Evolutionary conservation across 805 yeast genomes (phyloP), one percentile per base, ranked within the genome.

Genomic region (Middelhovenomyces tepae): DNA sequence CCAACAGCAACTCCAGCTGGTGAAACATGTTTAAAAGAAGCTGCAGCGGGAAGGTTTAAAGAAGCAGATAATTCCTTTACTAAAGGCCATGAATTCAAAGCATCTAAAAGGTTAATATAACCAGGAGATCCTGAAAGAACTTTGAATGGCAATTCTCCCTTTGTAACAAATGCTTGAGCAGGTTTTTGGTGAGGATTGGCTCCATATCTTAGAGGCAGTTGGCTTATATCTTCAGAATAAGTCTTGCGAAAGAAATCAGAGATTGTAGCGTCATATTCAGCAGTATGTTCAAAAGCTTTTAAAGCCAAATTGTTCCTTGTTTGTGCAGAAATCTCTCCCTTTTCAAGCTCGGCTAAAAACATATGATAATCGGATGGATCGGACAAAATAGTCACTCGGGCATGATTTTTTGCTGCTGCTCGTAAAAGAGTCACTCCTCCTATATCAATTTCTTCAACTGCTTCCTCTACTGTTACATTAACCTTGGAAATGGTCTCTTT

Each of bases 1-100:
- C 97, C 98, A 39, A 91, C 95, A 32, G 98, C 98, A 30, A 78
- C 94, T 64, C 98, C 98, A 18, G 98, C 98, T 45, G 98, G 98
- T 21, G 96, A 85, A 40, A 91, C 97, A 62, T 91, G 98, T 71
- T 91, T 91, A 69, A 91, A 91, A 22, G 95, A 84, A 39, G 98
- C 97, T 49, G 98, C 98, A 31, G 98, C 98, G 32, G 98, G 98
- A 51, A 91, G 72, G 61, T 83, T 83, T 56, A 91, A 73, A 35
- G 95, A 79, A 31, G 94, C 95, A 39, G 91, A 80, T 50, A 91
- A 75, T 67, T 91, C 98, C 67, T 86, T 86, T 38, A 91, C 98
- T 59, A 91, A 73, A 36, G 97, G 98, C 98, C 98, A 91, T 5
- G 97, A 84, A 68, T 91, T 91, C 52, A 91, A 71, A 16, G 96